These are phyloP conservation scores for Fremontodendron californicum DNA, from an alignment of 345 rosid species.

Conservation along the genomic window DNA sequence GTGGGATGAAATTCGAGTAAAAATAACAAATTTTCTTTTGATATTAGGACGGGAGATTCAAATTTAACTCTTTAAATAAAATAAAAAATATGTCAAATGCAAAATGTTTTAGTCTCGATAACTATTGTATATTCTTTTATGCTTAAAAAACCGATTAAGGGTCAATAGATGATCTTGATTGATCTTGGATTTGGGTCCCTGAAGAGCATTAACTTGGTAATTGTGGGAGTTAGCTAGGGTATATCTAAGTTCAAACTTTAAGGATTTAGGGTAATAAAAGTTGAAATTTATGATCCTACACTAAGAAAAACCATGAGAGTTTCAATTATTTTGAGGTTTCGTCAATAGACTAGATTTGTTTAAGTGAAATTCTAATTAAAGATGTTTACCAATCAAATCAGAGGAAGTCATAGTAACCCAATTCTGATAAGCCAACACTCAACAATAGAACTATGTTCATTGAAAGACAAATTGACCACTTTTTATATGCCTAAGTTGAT, in stretches of 20 bases:
- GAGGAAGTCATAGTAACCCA: neutral
- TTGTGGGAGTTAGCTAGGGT: neutral
- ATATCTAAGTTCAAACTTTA: neutral
- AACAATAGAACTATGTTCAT: neutral
- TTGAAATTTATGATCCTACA: neutral
- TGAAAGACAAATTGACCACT: neutral
- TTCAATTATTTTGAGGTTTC: conserved; percentile 6
- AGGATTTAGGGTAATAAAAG: neutral
- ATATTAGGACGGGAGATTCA: too few relatives aligned
- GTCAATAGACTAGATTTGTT: conserved; percentile 3
- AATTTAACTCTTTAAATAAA: too few relatives aligned
- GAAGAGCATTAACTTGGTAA: neutral
- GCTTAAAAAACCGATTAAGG: neutral
- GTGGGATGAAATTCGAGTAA: too few relatives aligned
- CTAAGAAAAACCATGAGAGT: conserved; percentile 1
- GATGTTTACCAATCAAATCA: neutral
- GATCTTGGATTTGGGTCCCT: neutral
- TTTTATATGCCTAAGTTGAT: neutral
- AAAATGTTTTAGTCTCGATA: too few relatives aligned
- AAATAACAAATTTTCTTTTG: too few relatives aligned
- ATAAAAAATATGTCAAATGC: too few relatives aligned
- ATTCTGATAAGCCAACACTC: neutral
- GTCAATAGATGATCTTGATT: neutral
- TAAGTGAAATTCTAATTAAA: neutral
- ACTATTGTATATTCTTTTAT: too few relatives aligned